Conservation (phyloP, 2,329 filamentous ascomycete species). For the Cercospora sojina region DNA sequence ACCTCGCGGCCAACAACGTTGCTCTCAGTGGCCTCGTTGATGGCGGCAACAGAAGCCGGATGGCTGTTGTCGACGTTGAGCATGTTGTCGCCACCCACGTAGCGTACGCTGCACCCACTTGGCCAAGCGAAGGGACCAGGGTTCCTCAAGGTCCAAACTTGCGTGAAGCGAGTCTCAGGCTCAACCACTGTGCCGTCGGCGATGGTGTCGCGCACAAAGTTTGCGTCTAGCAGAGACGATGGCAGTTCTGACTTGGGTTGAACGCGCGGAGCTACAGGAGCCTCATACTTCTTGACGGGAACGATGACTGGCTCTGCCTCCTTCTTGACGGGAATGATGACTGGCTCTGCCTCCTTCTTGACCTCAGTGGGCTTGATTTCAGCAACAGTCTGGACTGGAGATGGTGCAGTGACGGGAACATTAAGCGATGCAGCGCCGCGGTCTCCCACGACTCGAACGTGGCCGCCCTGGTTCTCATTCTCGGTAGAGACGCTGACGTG, state of each 20-base stretch:
- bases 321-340: constrained; percentile 28
- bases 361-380: constrained; percentile 62
- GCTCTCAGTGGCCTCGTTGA: constrained; percentile 78
- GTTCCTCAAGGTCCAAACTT: constrained; percentile 90
- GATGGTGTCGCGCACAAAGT: constrained; percentile 76
- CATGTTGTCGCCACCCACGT: constrained; percentile 95
- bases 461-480: constrained; percentile 70
- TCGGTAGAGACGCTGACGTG: constrained; percentile 83
- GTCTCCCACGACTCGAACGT: constrained; percentile 73
- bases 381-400: constrained; percentile 69
- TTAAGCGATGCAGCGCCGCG: constrained; percentile 31
- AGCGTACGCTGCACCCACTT: constrained; percentile 83
- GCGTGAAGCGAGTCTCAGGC: constrained; percentile 73
- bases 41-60: constrained; percentile 73
- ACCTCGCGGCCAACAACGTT: constrained; percentile 70
- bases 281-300: constrained; percentile 28
- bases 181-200: constrained; percentile 72
- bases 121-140: constrained; percentile 79
- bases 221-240: constrained; percentile 54
- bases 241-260: constrained; percentile 24
- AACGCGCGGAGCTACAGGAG: constrained; percentile 27
- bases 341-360: constrained; percentile 30
- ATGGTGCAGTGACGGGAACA: constrained; percentile 50
- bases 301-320: constrained; percentile 29
- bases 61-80: constrained; percentile 79